Conservation (phyloP, 2,329 filamentous ascomycete species). For the Penicillium sp. region DNA sequence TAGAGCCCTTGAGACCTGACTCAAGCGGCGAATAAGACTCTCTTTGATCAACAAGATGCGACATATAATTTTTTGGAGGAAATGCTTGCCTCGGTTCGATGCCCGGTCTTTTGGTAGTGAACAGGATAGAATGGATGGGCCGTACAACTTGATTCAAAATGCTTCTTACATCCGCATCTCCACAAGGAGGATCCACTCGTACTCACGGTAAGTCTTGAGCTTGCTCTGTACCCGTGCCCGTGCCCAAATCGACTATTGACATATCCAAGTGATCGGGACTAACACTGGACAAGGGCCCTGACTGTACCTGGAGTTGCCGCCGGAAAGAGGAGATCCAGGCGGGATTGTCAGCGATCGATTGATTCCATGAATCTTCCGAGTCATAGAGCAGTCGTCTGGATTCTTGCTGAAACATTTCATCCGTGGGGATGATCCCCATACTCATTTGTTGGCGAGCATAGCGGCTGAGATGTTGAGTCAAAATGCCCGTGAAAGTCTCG, state of each 20-base stretch:
- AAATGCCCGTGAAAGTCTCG: conserved; percentile 5
- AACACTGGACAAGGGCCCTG: background rate
- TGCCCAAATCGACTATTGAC: background rate
- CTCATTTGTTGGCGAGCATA: conserved; percentile 15
- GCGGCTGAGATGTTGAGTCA: conserved; percentile 14
- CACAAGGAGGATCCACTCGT: too few relatives aligned
- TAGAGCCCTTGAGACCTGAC: too few relatives aligned
- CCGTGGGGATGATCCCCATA: conserved; percentile 15
- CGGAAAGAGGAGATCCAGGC: conserved; percentile 9
- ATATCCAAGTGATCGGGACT: background rate
- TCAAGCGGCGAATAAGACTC: too few relatives aligned
- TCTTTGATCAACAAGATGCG: too few relatives aligned
- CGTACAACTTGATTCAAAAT: too few relatives aligned
- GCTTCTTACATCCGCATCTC: too few relatives aligned
- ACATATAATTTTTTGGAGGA: too few relatives aligned
- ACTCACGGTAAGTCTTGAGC: too few relatives aligned
- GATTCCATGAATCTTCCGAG: conserved; percentile 21
- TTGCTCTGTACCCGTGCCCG: background rate
- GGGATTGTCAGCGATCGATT: conserved; percentile 16
- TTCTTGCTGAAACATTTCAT: conserved; percentile 23
- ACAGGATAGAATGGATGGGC: too few relatives aligned
- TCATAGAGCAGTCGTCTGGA: conserved; percentile 18
- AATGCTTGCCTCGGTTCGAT: too few relatives aligned
- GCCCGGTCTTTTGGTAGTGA: too few relatives aligned
- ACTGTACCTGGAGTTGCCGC: background rate